Conservation (phyloP, 1,284 basidiomycete species). For the Rhodotorula sp. region DNA sequence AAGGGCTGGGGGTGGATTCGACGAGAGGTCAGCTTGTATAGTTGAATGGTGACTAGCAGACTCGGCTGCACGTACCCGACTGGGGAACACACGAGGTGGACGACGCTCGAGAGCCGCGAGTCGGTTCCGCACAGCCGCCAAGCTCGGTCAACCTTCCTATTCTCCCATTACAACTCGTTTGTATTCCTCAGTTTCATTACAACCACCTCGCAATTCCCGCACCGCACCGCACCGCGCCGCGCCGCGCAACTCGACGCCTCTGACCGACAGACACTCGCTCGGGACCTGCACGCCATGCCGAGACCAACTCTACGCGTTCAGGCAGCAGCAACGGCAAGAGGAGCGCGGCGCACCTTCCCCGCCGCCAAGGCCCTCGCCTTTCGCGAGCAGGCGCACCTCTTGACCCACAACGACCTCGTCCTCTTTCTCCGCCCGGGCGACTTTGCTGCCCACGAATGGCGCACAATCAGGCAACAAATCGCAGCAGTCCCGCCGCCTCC, state of each 20-base stretch:
- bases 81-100: neutral
- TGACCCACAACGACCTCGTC: constrained; percentile 47
- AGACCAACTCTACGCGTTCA: neutral
- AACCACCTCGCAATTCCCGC: too few species aligned
- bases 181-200: too few species aligned
- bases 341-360: constrained; percentile 24
- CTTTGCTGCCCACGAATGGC: constrained; percentile 48
- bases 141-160: neutral
- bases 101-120: neutral
- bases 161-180: too few species aligned
- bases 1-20: too few species aligned
- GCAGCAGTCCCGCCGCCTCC: constrained; percentile 43
- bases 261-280: neutral
- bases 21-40: neutral
- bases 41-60: neutral
- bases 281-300: neutral
- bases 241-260: neutral
- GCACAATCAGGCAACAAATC: constrained; percentile 47
- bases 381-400: constrained; percentile 49
- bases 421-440: constrained; percentile 52
- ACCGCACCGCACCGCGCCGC: neutral
- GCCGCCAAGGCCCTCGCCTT: constrained; percentile 51
- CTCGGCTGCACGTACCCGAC: neutral
- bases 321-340: neutral
- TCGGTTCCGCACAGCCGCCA: neutral